Evolutionary conservation across 768 basidiomycete genomes (phyloP).

Genomic region (Paxillus ammoniavirescens): DNA sequence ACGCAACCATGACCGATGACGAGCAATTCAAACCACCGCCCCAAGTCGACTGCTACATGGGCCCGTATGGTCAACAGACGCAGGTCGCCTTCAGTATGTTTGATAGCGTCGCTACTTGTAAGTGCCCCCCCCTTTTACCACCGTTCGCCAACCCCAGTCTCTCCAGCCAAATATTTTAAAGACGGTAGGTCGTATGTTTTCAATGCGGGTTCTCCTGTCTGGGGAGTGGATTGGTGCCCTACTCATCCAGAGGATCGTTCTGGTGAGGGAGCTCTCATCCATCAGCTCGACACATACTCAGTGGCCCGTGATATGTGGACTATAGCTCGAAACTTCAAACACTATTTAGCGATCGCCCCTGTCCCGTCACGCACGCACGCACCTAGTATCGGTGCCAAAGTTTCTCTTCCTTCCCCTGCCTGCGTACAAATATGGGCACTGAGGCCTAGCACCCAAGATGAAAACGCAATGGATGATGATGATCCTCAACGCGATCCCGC

Average conservation of each 20-base stretch:
- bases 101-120: constrained; percentile 58
- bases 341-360: constrained; percentile 84
- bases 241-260: constrained; percentile 55
- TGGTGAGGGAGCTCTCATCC: constrained; percentile 35
- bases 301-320: background rate
- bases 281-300: background rate
- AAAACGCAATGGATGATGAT: constrained; percentile 22
- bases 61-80: constrained; percentile 56
- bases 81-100: constrained; percentile 52
- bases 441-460: constrained; percentile 15
- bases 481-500: constrained; percentile 14
- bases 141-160: background rate
- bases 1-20: constrained; percentile 47
- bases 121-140: constrained; percentile 17
- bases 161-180: constrained; percentile 58
- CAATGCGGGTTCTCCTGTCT: constrained; percentile 87
- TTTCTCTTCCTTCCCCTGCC: constrained; percentile 51
- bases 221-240: constrained; percentile 94
- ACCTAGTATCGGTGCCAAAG: constrained; percentile 64
- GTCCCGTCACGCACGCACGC: constrained; percentile 64
- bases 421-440: constrained; percentile 89
- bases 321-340: constrained; percentile 53
- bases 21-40: constrained; percentile 52
- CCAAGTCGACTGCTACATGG: constrained; percentile 60
- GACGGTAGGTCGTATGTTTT: constrained; percentile 68